These are phyloP conservation scores for Poa pratensis DNA, from an alignment of 176 grass and related monocot genomes.

Conservation along the genomic window DNA sequence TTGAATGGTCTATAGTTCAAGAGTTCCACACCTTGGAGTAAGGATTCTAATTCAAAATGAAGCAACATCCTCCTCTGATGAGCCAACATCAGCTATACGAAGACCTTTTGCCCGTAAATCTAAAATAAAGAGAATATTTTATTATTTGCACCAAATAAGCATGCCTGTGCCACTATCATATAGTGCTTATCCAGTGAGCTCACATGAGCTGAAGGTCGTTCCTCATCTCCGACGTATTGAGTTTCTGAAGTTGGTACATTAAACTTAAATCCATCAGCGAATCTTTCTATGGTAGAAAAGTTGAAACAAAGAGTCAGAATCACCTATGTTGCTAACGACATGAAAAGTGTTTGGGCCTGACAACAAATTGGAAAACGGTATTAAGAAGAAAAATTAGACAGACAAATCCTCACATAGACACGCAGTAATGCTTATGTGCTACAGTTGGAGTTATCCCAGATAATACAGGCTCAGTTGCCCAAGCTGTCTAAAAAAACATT, in stretches of 20 bases:
- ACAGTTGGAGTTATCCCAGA: not conserved
- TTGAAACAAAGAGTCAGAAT: constrained; percentile 25
- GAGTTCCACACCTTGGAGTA: constrained; percentile 75
- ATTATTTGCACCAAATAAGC: constrained; percentile 3
- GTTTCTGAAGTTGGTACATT: constrained; percentile 79
- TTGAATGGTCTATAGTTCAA: not conserved
- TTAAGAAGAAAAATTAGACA: too few relatives aligned
- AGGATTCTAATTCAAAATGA: constrained; percentile 93
- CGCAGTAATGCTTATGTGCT: not conserved
- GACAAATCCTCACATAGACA: too few relatives aligned
- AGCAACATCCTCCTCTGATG: constrained; percentile 78
- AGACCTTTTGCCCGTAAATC: constrained; percentile 74
- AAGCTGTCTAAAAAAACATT: not conserved
- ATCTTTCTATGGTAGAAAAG: constrained; percentile 72
- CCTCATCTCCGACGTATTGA: constrained; percentile 75
- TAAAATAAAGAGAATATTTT: constrained; percentile 51
- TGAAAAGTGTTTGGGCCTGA: too few relatives aligned
- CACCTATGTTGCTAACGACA: not conserved
- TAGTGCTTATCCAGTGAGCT: constrained; percentile 5
- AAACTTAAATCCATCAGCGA: constrained; percentile 93
- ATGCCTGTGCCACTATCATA: not conserved
- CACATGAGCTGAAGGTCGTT: constrained; percentile 79
- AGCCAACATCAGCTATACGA: constrained; percentile 61
- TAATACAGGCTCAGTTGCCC: not conserved
- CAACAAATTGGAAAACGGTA: too few relatives aligned